These are phyloP conservation scores for Ophiosphaerella korrae DNA, from an alignment of 2,329 filamentous ascomycete species.

Conservation along the genomic window DNA sequence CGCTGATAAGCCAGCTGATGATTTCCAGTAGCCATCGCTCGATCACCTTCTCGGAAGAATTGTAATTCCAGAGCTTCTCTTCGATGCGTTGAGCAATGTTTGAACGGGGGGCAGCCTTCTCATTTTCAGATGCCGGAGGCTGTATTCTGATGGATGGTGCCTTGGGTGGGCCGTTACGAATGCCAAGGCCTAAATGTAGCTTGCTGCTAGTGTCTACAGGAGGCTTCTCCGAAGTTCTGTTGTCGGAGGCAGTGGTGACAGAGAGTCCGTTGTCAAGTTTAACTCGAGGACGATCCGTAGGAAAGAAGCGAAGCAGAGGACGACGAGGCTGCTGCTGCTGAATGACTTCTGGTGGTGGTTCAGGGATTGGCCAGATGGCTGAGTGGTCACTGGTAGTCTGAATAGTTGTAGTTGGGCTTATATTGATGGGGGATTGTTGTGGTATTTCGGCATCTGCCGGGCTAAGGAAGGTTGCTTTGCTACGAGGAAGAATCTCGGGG, in stretches of 20 bases:
- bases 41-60: constrained; percentile 15
- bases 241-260: background rate
- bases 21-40: constrained; percentile 35
- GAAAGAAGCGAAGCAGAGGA: constrained; percentile 25
- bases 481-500: constrained; percentile 12
- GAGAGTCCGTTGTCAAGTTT: constrained; percentile 7
- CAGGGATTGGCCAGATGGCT: constrained; percentile 23
- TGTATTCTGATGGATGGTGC: background rate
- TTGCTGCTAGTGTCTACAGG: background rate
- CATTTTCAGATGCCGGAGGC: background rate
- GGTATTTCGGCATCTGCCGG: background rate
- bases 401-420: constrained; percentile 24
- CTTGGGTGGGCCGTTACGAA: background rate
- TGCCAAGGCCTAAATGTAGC: background rate
- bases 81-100: constrained; percentile 36
- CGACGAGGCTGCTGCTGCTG: constrained; percentile 4
- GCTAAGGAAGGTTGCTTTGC: constrained; percentile 4
- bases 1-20: constrained; percentile 33
- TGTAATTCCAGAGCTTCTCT: constrained; percentile 22
- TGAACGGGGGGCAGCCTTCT: background rate
- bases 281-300: constrained; percentile 11
- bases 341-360: constrained; percentile 23
- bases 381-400: constrained; percentile 25
- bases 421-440: background rate
- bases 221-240: background rate